These are phyloP conservation scores for Geosmithia flava DNA, from an alignment of 2,329 filamentous ascomycete genomes.

Conservation along the genomic window DNA sequence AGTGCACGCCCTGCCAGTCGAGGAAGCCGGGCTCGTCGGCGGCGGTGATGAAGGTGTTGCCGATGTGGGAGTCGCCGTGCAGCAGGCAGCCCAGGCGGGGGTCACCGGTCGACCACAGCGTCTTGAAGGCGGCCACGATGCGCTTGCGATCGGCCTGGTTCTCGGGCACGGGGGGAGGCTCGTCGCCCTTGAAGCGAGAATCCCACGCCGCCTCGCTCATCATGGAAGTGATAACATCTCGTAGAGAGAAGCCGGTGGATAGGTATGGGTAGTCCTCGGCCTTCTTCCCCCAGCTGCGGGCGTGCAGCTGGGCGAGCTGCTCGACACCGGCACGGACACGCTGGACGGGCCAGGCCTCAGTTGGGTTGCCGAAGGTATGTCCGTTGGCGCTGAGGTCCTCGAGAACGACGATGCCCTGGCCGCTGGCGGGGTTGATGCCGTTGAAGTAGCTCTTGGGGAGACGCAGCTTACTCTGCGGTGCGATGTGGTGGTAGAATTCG, in stretches of 20 bases:
- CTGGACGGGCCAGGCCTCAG: slow-evolving; percentile 18
- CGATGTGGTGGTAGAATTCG: slow-evolving; percentile 21
- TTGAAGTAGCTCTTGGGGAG: slow-evolving; percentile 23
- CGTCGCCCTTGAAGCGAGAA: slow-evolving; percentile 13
- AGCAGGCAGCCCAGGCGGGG: slow-evolving; percentile 24
- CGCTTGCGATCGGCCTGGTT: slow-evolving; percentile 21
- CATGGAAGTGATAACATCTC: slow-evolving; percentile 19
- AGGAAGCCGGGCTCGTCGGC: slow-evolving; percentile 22
- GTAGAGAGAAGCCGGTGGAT: slow-evolving; percentile 15
- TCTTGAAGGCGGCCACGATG: slow-evolving; percentile 19
- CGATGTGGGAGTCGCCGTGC: slow-evolving; percentile 29
- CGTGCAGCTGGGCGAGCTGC: slow-evolving; percentile 26
- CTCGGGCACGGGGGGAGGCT: slow-evolving; percentile 19
- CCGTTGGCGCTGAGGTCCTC: slow-evolving; percentile 15
- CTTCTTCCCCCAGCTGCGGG: slow-evolving; percentile 19
- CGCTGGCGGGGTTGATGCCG: slow-evolving; percentile 19
- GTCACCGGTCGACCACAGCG: slow-evolving; percentile 22
- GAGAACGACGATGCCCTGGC: slow-evolving; percentile 26
- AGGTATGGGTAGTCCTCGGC: slow-evolving; percentile 1
- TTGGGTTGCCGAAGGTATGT: slow-evolving; percentile 16
- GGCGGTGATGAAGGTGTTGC: slow-evolving; percentile 27
- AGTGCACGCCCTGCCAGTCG: slow-evolving; percentile 27
- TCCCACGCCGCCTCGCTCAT: slow-evolving; percentile 17
- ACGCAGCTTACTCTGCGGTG: slow-evolving; percentile 16
- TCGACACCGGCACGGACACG: slow-evolving; percentile 20